These are phyloP conservation scores for Rhodotorula sp. DNA, from an alignment of 1,284 basidiomycete genomes.

Conservation along the genomic window DNA sequence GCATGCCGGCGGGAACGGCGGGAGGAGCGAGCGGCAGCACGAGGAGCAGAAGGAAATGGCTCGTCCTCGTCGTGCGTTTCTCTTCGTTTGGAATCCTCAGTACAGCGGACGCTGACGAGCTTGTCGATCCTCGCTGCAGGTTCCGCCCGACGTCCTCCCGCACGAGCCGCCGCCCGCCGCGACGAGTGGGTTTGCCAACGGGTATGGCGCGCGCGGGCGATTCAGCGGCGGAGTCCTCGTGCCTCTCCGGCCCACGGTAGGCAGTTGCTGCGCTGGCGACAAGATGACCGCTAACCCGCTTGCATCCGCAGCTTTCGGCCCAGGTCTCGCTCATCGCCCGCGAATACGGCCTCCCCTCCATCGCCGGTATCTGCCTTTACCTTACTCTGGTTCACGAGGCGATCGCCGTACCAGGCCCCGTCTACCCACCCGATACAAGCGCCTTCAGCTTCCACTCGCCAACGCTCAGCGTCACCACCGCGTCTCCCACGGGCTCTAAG, in stretches of 20 bases:
- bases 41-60: conserved; percentile 2
- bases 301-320: conserved; percentile 26
- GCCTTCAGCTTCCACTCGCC: neutral
- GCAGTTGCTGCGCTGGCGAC: neutral
- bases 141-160: conserved; percentile 33
- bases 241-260: conserved; percentile 36
- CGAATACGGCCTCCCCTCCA: conserved; percentile 38
- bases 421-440: no score
- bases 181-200: conserved; percentile 26
- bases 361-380: conserved; percentile 39
- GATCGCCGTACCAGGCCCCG: neutral
- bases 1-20: no score
- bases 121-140: neutral
- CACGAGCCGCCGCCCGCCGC: conserved; percentile 39
- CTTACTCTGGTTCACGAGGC: conserved; percentile 14
- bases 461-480: neutral
- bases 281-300: no score
- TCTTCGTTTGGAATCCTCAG: accelerated
- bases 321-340: conserved; percentile 42
- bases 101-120: neutral
- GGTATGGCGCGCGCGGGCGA: conserved; percentile 36
- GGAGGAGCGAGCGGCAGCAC: neutral
- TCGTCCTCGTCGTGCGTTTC: conserved; percentile 32
- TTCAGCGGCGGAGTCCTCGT: conserved; percentile 33
- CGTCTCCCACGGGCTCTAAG: neutral